Conservation (phyloP, 73 alveolate species). For the Symbiodinium pilosum region DNA sequence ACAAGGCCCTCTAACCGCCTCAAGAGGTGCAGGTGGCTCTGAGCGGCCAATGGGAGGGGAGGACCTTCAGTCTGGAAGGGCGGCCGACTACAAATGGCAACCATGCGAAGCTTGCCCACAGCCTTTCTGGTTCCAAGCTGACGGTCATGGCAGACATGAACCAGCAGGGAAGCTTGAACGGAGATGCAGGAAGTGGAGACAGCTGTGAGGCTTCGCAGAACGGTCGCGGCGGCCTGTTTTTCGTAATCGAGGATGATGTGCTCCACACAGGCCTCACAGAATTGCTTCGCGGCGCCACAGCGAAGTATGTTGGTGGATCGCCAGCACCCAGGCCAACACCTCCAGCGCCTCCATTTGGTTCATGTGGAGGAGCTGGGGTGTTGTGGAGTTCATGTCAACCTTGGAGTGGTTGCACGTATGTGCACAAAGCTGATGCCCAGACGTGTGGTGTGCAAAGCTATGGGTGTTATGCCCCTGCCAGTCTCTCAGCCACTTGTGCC, state of each 20-base stretch:
- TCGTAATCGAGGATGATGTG: slow-evolving; percentile 39
- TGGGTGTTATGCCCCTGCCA: background rate
- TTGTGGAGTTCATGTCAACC: background rate
- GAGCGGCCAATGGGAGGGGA: slow-evolving; percentile 48
- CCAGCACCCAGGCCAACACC: background rate
- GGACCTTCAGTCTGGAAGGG: slow-evolving; percentile 34
- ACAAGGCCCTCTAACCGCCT: background rate
- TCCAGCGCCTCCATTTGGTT: background rate
- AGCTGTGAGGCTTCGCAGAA: slow-evolving; percentile 46
- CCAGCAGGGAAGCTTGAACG: background rate
- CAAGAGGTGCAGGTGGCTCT: slow-evolving; percentile 35
- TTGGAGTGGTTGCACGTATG: background rate
- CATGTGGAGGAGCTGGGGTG: background rate
- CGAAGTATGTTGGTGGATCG: background rate
- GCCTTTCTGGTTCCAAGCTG: slow-evolving; percentile 53
- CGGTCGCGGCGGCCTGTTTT: slow-evolving; percentile 78
- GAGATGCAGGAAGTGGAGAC: background rate
- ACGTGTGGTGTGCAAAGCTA: slow-evolving; percentile 1
- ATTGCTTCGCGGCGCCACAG: slow-evolving; percentile 50
- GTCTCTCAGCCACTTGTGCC: background rate
- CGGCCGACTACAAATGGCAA: slow-evolving; percentile 36
- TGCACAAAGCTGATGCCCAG: background rate
- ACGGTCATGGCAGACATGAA: slow-evolving; percentile 63
- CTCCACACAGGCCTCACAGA: slow-evolving; percentile 39
- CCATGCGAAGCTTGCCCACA: slow-evolving; percentile 87